These are phyloP conservation scores for Chenopodium album DNA, from an alignment of 148 eudicot species.

Conservation along the genomic window DNA sequence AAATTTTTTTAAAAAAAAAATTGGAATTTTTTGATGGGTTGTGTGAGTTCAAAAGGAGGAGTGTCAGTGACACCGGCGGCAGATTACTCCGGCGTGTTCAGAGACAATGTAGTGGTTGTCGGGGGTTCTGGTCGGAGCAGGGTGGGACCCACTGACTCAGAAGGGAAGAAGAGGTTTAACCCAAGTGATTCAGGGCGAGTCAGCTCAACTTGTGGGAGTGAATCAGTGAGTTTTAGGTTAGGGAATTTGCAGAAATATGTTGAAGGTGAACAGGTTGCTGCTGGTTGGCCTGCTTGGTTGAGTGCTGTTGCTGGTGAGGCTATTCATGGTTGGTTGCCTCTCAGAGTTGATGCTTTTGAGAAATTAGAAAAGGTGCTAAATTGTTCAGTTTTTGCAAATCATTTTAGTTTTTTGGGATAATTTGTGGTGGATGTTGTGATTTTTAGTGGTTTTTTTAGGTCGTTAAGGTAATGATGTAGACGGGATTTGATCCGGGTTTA, in stretches of 20 bases:
- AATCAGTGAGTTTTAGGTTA: conserved; percentile 75
- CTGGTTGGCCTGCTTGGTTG: conserved; percentile 99
- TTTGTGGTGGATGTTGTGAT: too few relatives aligned
- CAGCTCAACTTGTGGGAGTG: conserved; percentile 49
- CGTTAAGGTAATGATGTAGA: too few relatives aligned
- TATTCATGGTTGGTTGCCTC: conserved; percentile 93
- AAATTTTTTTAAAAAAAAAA: neutral
- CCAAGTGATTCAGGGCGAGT: conserved; percentile 44
- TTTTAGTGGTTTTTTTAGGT: too few relatives aligned
- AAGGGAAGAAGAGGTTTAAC: conserved; percentile 6
- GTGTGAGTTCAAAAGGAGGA: conserved; percentile 84
- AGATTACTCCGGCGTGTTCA: conserved; percentile 64
- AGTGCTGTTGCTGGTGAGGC: conserved; percentile 97
- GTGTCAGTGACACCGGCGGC: conserved; percentile 84
- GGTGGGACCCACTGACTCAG: conserved; percentile 22
- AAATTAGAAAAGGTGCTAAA: conserved; percentile 77
- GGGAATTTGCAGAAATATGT: conserved; percentile 79
- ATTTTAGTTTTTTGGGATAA: neutral
- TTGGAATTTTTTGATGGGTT: conserved; percentile 52
- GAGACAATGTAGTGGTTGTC: conserved; percentile 38
- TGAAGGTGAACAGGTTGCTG: conserved; percentile 84
- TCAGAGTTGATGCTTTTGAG: conserved; percentile 69
- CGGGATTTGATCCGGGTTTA: too few relatives aligned
- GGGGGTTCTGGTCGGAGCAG: conserved; percentile 44
- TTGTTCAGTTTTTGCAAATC: neutral